Evolutionary conservation across 495 filamentous ascomycete species (phyloP), one percentile per base, ranked within the genome.

Genomic region (Venustampulla echinocandica): DNA sequence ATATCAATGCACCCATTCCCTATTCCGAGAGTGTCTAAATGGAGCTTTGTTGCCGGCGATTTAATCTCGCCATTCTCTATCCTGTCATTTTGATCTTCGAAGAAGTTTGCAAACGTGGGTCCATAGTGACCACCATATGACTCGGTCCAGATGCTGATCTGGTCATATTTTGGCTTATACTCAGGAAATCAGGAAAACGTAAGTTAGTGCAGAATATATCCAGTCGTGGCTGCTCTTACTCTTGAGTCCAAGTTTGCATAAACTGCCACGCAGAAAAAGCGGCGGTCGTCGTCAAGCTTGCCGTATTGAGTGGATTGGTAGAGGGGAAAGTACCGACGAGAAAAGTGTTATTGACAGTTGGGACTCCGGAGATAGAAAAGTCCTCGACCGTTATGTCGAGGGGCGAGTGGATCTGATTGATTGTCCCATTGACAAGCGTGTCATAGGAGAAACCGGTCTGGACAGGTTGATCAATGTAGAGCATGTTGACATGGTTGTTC

Each of bases 401-500:
- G 4, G 33, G 4, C 4, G n/a, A n/a, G 11, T 10, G 18, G 20
- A 32, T 20, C 14, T 9, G 7, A 33, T 22, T 47, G 32, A 13
- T 13, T 7, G 42, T 44, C 17, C 22, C 36, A 34, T 51, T 25
- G 5, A 17, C 20, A 2, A 38, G n/a, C n/a, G 60, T 68, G 17
- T 71, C 73, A 49, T 80, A 82, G 32, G 70, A 78, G 52, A 81
- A 82, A 0, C 80, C 80, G 2, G 73, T 69, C 28, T 76, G 72
- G 32, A 69, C 71, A 1, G 79, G 79, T 60, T 83, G 75, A 49
- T 82, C 78, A 42, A 83, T 70, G 54, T 76, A 83, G 10, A 80
- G 62, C 68, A 77, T 75, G 49, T 80, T 81, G 41, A 71, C 74
- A 43, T 76, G 69, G 47, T 71, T 72, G 54, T 81, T 82, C 61